Evolutionary conservation across 129 eudicot species (phyloP).

Genomic region (Flaveria trinervia): DNA sequence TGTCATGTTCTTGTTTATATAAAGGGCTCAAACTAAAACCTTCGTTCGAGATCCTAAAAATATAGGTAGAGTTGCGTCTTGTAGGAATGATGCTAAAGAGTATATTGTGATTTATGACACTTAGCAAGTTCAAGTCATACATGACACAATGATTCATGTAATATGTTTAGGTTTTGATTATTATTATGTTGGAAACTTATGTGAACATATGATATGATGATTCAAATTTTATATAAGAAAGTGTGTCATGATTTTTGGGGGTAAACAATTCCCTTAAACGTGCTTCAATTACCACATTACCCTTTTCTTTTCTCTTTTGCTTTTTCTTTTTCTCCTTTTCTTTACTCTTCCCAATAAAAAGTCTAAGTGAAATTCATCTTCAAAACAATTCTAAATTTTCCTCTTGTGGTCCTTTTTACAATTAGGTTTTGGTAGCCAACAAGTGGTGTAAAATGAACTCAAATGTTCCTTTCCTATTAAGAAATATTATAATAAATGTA

Average conservation of each 20-base stretch:
- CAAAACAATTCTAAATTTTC: background rate
- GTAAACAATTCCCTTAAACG: background rate
- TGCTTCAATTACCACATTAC: background rate
- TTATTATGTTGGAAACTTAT: background rate
- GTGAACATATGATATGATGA: background rate
- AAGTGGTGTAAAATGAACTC: no score
- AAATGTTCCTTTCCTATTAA: background rate
- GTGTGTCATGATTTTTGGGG: background rate
- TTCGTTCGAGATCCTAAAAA: background rate
- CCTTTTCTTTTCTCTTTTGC: background rate
- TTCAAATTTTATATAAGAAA: background rate
- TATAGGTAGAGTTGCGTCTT: background rate
- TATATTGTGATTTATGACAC: no score
- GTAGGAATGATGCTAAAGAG: background rate
- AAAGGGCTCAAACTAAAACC: background rate
- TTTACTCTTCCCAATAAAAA: slow-evolving; percentile 3
- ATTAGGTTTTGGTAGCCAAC: no score
- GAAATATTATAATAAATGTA: no score
- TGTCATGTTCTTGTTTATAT: background rate
- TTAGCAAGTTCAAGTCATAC: no score
- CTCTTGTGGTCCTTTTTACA: background rate
- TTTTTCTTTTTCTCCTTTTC: background rate
- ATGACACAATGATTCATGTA: background rate
- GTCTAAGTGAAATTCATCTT: background rate
- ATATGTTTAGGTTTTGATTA: background rate